These are phyloP conservation scores for Sistotremastrum niveocremeum DNA, from an alignment of 768 basidiomycete species.

Conservation along the genomic window DNA sequence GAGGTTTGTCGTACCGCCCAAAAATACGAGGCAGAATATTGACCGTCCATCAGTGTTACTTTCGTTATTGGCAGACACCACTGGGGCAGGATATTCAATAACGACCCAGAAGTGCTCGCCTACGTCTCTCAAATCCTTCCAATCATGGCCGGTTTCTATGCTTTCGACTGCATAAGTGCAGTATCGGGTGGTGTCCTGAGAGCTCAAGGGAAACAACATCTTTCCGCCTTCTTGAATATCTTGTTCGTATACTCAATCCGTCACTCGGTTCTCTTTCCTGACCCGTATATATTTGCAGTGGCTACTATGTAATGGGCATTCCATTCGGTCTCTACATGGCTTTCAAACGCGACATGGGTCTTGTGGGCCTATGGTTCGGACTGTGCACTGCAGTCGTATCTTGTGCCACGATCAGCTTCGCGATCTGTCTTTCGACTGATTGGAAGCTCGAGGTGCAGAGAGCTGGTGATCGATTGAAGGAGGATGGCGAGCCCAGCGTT, in stretches of 20 bases:
- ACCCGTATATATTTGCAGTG: constrained; percentile 1
- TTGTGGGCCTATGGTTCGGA: constrained; percentile 28
- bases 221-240: neutral
- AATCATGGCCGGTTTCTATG: constrained; percentile 19
- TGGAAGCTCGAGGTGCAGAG: constrained; percentile 12
- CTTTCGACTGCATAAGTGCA: constrained; percentile 27
- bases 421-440: constrained; percentile 6
- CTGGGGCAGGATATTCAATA: constrained; percentile 31
- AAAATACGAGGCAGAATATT: no score
- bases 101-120: constrained; percentile 25
- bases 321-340: constrained; percentile 23
- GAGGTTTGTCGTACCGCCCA: no score
- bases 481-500: no score
- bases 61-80: constrained; percentile 19
- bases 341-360: constrained; percentile 17
- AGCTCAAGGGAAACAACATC: constrained; percentile 20
- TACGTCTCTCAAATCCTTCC: constrained; percentile 28
- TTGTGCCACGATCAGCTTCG: constrained; percentile 4
- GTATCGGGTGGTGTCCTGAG: constrained; percentile 28
- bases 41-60: constrained; percentile 7
- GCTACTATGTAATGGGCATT: constrained; percentile 26
- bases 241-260: neutral
- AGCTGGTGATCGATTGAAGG: neutral
- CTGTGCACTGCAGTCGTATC: constrained; percentile 12
- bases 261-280: neutral